Evolutionary conservation across 208 protist species (phyloP).

Genomic region (Lotmaria passim): DNA sequence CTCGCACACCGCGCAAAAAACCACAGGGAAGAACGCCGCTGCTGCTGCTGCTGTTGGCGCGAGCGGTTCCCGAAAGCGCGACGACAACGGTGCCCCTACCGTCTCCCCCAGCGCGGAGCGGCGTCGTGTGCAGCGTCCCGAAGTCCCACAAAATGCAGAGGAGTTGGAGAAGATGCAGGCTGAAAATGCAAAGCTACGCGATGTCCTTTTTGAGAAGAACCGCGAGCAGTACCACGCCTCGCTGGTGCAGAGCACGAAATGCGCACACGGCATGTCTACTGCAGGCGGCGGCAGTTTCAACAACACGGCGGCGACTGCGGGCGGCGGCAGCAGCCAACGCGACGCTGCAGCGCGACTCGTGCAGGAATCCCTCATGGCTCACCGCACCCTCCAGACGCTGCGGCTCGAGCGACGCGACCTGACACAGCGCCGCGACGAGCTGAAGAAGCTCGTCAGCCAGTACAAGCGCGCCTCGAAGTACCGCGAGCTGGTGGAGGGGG

Average conservation of each 20-base stretch:
- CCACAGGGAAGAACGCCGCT: not conserved
- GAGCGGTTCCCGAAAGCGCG: not conserved
- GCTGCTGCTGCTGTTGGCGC: not conserved
- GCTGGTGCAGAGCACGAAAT: slow-evolving; percentile 23
- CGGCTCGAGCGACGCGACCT: slow-evolving; percentile 55
- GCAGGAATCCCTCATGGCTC: slow-evolving; percentile 46
- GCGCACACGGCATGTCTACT: not conserved
- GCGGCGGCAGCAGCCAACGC: slow-evolving; percentile 15
- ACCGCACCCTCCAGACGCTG: slow-evolving; percentile 52
- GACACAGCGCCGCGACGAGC: slow-evolving; percentile 38
- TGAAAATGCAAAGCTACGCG: slow-evolving; percentile 53
- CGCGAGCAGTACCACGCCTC: slow-evolving; percentile 33
- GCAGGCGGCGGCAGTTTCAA: not conserved
- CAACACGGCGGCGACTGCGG: not conserved
- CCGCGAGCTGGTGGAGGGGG: slow-evolving; percentile 46
- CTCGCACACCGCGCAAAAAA: not conserved
- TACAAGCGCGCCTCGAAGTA: slow-evolving; percentile 59
- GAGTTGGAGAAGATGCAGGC: slow-evolving; percentile 50
- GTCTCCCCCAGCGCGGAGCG: not conserved
- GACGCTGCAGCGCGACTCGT: slow-evolving; percentile 42
- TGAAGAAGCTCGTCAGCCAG: slow-evolving; percentile 41
- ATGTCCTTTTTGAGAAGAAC: slow-evolving; percentile 46
- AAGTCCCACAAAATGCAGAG: slow-evolving; percentile 42
- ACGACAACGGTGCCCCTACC: not conserved
- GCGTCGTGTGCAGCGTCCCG: slow-evolving; percentile 11